A percentile compares a stretch with the other conserved stretches of the same genome.
phyloP scores from a whole-genome alignment of 2,329 filamentous ascomycete species.

The Clonostachys chloroleuca region DNA sequence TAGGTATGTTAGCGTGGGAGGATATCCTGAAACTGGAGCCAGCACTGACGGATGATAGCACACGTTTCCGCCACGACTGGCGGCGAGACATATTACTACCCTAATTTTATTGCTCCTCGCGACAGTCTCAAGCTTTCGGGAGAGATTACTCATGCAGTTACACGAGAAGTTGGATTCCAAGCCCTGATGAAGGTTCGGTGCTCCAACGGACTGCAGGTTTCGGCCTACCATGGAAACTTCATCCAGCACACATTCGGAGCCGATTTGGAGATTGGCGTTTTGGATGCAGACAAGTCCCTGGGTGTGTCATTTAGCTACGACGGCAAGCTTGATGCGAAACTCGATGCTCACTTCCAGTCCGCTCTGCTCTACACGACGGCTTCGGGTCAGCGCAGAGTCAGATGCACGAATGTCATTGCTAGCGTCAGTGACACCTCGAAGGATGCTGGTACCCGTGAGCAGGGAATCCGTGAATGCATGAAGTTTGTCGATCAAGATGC shows the following conservation, averaged over 20 bases:
- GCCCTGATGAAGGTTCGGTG: constrained; percentile 98
- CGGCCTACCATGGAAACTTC: constrained; percentile 94
- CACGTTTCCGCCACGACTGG: constrained; percentile 86
- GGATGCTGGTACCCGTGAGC: constrained; percentile 28
- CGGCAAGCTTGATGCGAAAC: constrained; percentile 92
- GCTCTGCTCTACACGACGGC: constrained; percentile 93
- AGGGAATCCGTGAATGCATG: constrained; percentile 73
- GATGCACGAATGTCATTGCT: constrained; percentile 91
- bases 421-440: constrained; percentile 70
- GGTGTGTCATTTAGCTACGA: constrained; percentile 92
- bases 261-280: constrained; percentile 87
- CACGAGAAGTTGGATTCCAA: constrained; percentile 89
- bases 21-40: no score
- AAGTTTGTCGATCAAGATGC: constrained; percentile 96
- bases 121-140: constrained; percentile 79
- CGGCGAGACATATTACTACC: constrained; percentile 94
- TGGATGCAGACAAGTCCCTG: constrained; percentile 92
- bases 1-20: constrained; percentile 45
- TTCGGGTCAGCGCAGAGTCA: constrained; percentile 80
- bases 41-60: no score
- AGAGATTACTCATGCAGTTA: constrained; percentile 83
- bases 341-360: constrained; percentile 96
- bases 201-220: constrained; percentile 91
- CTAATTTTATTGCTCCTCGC: constrained; percentile 86
- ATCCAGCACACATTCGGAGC: constrained; percentile 92